Base-by-base conservation (phyloP, 352 stramenopile genomes). In the Pythium oligandrum region DNA sequence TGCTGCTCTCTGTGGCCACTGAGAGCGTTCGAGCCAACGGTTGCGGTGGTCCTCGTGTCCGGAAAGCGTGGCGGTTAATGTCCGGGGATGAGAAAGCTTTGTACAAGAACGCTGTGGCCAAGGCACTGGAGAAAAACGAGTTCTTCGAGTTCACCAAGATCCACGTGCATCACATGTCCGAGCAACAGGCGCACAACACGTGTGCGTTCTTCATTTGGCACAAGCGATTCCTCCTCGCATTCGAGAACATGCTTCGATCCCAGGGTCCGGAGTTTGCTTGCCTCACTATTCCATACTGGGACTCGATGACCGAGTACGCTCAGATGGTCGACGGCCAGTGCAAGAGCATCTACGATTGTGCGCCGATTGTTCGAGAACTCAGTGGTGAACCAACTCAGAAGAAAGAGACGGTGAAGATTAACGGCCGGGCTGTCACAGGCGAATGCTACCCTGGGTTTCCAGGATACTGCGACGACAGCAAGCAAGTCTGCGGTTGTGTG, bases 161-260 rank as follows among this genome's bases (percentile, higher is more conserved):
- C n/a, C 59, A 64, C 53, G 34, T 51, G 34, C 32, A 66, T 33
- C 37, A 30, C 48, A 53, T 53, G 44, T 55, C 46, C n/a, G 35
- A 59, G 11, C 30, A 36, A 7, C 40, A 66, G 37, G 59, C 59
- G 32, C 59, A 66, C 40, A 31, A 44, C 38, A 66, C 45, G 3
- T 64, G 59, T 31, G 53, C 50, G 6, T 65, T 65, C 45, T 31
- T 57, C 3, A 34, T 57, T 34, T 65, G 58, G 58, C 58, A 65
- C 45, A 53, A 53, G 3, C 37, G 39, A 4, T 65, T 44, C 54
- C 34, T 65, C 40, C 34, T 65, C 4, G 58, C 12, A 11, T 65
- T 55, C 45, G 58, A 65, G 43, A 53, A 61, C 31, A 65, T 65
- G 58, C 58, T 65, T 9, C 58, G 58, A 9, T 34, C 50, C 11